A percentile compares a stretch with the other conserved stretches of the same genome.
phyloP scores from a whole-genome alignment of 352 stramenopile genomes.

The Globisporangium lucens region DNA sequence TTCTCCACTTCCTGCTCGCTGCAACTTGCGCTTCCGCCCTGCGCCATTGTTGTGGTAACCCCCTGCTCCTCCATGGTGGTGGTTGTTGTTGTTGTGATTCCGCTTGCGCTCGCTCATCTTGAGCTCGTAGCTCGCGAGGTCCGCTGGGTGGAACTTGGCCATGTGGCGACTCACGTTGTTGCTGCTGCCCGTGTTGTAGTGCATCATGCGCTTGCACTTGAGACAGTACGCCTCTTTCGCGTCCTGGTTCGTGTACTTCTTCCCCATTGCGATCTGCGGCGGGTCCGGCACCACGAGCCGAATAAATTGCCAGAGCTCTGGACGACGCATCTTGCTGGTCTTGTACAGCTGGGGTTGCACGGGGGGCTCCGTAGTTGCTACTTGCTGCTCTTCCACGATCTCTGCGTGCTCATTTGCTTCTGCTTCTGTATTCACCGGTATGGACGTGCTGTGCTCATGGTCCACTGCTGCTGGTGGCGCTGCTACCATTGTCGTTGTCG shows the following conservation, averaged over 20 bases:
- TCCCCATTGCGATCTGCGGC: constrained; percentile 30
- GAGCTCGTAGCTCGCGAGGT: constrained; percentile 40
- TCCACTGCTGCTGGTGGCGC: background rate
- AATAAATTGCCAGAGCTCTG: constrained; percentile 56
- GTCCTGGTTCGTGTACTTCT: constrained; percentile 54
- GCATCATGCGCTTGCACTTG: constrained; percentile 55
- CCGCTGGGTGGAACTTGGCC: constrained; percentile 43
- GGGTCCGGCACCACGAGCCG: constrained; percentile 47
- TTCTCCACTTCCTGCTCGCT: constrained; percentile 1
- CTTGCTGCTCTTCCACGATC: constrained; percentile 9
- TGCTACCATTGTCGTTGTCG: constrained; percentile 7
- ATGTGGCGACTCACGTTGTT: constrained; percentile 59
- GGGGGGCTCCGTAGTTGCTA: constrained; percentile 15
- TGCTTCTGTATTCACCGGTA: background rate
- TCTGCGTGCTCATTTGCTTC: background rate
- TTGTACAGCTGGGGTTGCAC: constrained; percentile 42
- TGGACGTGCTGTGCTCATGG: background rate
- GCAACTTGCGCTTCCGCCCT: constrained; percentile 29
- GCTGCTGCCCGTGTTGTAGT: constrained; percentile 54
- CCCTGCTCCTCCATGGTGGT: background rate
- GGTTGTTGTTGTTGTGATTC: constrained; percentile 3
- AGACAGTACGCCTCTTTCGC: constrained; percentile 51
- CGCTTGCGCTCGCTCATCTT: constrained; percentile 22
- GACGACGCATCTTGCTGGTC: constrained; percentile 56
- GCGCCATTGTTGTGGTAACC: constrained; percentile 6